These are phyloP conservation scores for Tetrahymena thermophila DNA, from an alignment of 73 alveolate species.

Conservation along the genomic window DNA sequence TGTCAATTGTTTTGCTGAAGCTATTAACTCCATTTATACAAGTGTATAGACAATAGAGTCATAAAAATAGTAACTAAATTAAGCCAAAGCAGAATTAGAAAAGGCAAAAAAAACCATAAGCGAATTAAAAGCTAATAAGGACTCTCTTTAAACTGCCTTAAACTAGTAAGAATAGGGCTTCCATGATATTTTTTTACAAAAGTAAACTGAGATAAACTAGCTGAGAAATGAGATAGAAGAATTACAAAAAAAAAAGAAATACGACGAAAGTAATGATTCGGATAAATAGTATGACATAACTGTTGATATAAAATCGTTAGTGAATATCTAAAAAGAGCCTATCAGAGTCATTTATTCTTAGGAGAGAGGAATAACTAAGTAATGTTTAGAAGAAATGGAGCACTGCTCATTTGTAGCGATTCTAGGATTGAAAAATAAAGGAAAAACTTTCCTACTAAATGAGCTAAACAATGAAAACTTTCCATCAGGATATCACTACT, in stretches of 20 bases:
- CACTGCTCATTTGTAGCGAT: not conserved
- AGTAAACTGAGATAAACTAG: not conserved
- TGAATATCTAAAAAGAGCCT: not conserved
- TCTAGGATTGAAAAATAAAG: not conserved
- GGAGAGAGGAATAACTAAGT: not conserved
- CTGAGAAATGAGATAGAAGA: not conserved
- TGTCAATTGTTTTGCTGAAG: not conserved
- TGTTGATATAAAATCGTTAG: not conserved
- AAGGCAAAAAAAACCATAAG: too few species aligned
- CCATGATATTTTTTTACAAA: not conserved
- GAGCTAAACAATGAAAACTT: not conserved
- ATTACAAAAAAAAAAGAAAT: not conserved
- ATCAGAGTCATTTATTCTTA: not conserved
- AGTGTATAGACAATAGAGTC: not conserved
- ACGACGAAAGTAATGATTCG: not conserved
- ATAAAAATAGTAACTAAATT: not conserved
- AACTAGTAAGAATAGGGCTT: not conserved
- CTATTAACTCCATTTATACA: not conserved
- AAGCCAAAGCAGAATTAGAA: too few species aligned
- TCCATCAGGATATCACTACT: not conserved
- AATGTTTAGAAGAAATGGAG: not conserved
- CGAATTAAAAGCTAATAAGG: not conserved
- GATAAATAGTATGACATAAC: not conserved
- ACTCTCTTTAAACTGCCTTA: not conserved
- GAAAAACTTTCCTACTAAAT: not conserved